Base-by-base conservation (phyloP, 2,329 filamentous ascomycete genomes). In the Fragosphaeria purpurea region DNA sequence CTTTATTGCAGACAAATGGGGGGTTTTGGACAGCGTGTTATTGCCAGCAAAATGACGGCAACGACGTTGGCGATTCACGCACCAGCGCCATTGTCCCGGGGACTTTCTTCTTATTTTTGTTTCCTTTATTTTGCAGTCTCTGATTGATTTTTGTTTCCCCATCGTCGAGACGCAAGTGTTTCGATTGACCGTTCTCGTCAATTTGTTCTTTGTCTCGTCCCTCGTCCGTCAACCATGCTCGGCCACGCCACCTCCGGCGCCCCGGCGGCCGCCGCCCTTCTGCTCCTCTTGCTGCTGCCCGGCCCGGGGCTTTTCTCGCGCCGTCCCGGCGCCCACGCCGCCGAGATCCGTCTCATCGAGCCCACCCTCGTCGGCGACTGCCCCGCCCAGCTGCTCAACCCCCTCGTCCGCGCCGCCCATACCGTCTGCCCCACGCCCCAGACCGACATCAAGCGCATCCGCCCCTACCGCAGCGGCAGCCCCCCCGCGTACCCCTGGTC, bases 21-120 rank as follows among this genome's bases (percentile, higher is more conserved):
- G 13, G 11, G 13, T 38, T 50, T 50, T 53, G 41, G 52, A 46
- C 52, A 53, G 43, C 52, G 52, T 53, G 52, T 53, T 53, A 51
- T 53, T 50, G 51, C 48, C 47, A 38, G 41, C n/a, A 40, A 12
- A 22, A 41, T 42, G 40, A 9, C 30, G 32, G 31, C 30, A 34
- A 41, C 3, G n/a, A 9, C 30, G 13, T 46, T 8, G n/a, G n/a
- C n/a, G n/a, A n/a, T n/a, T n/a, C n/a, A n/a, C n/a, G n/a, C n/a
- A n/a, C n/a, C n/a, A n/a, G n/a, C n/a, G n/a, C n/a, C n/a, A n/a
- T n/a, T n/a, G n/a, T n/a, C n/a, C n/a, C n/a, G n/a, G n/a, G n/a
- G n/a, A 9, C 34, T 12, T 30, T 46, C 6, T 41, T 39, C n/a
- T n/a, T n/a, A n/a, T n/a, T 12, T n/a, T 7, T 31, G 6, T n/a